Base-by-base conservation (phyloP, 2,329 filamentous ascomycete genomes). In the Claviceps arundinis region DNA sequence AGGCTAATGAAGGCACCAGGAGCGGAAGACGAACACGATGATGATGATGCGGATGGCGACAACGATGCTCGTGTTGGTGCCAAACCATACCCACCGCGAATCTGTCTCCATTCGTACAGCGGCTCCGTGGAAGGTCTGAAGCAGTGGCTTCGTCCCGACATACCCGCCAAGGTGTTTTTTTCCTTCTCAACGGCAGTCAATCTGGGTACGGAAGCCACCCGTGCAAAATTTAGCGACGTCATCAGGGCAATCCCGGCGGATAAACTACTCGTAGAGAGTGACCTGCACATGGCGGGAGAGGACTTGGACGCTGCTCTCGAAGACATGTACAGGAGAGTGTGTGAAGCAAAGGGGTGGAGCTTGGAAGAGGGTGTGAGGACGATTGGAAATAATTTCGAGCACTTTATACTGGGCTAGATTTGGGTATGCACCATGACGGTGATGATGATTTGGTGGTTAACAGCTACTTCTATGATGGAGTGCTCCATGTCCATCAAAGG, bases 71-170 rank as follows among this genome's bases (percentile, higher is more conserved):
- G 62, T 30, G 60, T 42, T 3, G 50, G 43, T 34, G 55, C 54
- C 1, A 81, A 76, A 54, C 84, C 86, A 0, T 97, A 85, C 59
- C 90, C 93, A 4, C 89, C 90, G 1, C 75, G 90, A 8, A 84
- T 97, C 63, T 98, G 93, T 63, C 79, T 98, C 54, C 93, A 98
- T 67, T 96, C 90, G 0, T 98, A 89, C 67, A 94, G 87, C 47
- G 91, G 89, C 0, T 78, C 84, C 5, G 73, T 80, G 11, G 83
- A 93, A 52, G 77, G 84, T 37, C 70, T 96, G 40, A 83, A 78
- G 57, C 89, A 89, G 65, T 97, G 95, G 61, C 70, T 89, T 47
- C 76, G 85, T 56, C 78, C 80, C 1, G 73, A 77, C 1, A 80
- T 93, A 8, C 91, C 91, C 0, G 81, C 82, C 0, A 74, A 81